Evolutionary conservation across 73 alveolate genomes (phyloP), one percentile per base, ranked within the genome.

Genomic region (Paramecium biaurelia): DNA sequence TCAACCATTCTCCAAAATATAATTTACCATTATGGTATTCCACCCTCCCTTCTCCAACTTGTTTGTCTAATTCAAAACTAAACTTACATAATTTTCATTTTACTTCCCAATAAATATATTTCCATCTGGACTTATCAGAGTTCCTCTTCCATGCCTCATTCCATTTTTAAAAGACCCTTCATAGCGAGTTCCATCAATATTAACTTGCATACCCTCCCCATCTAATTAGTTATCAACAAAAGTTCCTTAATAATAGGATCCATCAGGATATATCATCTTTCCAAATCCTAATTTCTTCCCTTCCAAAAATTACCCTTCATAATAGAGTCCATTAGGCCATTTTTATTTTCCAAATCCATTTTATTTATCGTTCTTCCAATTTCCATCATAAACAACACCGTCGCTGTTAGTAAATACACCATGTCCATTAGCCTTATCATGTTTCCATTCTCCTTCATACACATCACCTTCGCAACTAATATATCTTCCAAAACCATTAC

Each of bases 21-120:
- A 95, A 93, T 35, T 94, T 97, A 15, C 97, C 97, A 85, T 95
- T 96, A 20, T 85, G 96, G 72, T 95, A 96, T 93, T 93, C 93
- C 20, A 43, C 92, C 28, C 41, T 56, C 20, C 98, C 98, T 30
- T 79, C 42, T 38, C 90, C 90, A 79, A 24, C 7, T 41, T 32
- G 47, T 47, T 79, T 79, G 56, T 79, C 76, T 37, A 23, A 76
- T 28, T 30, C 84, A 63, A 63, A 63, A 57, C 43, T 70, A 30
- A 84, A 70, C 86, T 37, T 89, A 70, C 42, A 43, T 82, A 20
- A 35, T 37, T 30, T 32, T 63, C 49, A 63, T 2, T 63, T 63
- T 63, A 63, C 84, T 63, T 90, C 38, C 94, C 94, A 90, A 43
- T 56, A 35, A 84, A 89, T 70, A 32, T 58, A 42, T 41, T 79